phyloP scores from a whole-genome alignment of 352 stramenopile species.

The Globisporangium acanthophoron region DNA sequence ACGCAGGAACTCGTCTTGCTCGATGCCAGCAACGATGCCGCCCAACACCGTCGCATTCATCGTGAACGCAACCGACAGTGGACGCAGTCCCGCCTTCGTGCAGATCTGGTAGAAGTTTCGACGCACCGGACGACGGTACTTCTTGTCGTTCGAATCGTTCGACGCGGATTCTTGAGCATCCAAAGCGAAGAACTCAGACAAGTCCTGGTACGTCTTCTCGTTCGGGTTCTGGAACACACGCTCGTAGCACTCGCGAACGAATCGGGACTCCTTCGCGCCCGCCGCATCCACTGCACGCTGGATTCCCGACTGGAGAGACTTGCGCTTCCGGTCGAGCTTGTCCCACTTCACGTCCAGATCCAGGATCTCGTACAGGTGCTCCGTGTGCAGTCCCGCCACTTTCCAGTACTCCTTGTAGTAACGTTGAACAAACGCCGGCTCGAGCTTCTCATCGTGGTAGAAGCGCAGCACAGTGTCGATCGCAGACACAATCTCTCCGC shows the following conservation, averaged over 20 bases:
- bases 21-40: constrained; percentile 64
- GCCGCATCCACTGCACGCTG: constrained; percentile 62
- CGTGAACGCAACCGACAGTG: constrained; percentile 69
- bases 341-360: constrained; percentile 88
- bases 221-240: constrained; percentile 61
- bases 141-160: constrained; percentile 46
- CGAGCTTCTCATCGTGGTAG: constrained; percentile 87
- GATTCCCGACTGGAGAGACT: constrained; percentile 67
- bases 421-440: constrained; percentile 85
- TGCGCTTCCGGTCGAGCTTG: constrained; percentile 80
- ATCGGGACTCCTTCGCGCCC: constrained; percentile 65
- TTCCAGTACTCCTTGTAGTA: constrained; percentile 91
- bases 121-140: constrained; percentile 70
- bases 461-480: constrained; percentile 87
- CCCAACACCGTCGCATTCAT: constrained; percentile 84
- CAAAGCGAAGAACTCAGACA: constrained; percentile 82
- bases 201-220: constrained; percentile 82
- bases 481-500: constrained; percentile 81
- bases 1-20: constrained; percentile 58
- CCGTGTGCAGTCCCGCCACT: constrained; percentile 68
- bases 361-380: constrained; percentile 83
- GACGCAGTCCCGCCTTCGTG: constrained; percentile 73
- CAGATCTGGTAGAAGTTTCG: constrained; percentile 89
- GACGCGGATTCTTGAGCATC: constrained; percentile 54
- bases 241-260: constrained; percentile 82